Base-by-base conservation (phyloP, 164 flowering plant species). In the Saururus chinensis region DNA sequence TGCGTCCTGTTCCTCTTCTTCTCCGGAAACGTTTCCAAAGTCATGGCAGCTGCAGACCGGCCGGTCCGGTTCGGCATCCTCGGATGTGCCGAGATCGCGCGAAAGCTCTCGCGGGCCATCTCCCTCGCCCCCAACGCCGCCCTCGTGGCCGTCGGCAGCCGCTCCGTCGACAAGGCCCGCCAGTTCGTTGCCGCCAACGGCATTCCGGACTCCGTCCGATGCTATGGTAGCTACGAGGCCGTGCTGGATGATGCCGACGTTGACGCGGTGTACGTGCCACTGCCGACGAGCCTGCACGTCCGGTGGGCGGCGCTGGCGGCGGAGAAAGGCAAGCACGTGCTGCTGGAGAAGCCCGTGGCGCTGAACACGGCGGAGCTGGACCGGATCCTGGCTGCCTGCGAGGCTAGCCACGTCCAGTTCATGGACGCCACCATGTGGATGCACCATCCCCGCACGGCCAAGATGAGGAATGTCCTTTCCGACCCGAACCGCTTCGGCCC, bases 401-500 rank as follows among this genome's bases (percentile, higher is more conserved):
- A 80, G 14, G 58, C 69, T 12, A 80, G 71, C 41, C 84, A 87
- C 0, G 86, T 87, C 35, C 95, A 85, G 75, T 70, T 85, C 67
- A 85, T 87, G 95, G 95, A 87, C 66, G 82, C 78, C 0, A 87
- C 95, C 37, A 81, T 81, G 88, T 85, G 90, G 95, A 77, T 87
- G 82, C 95, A 87, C 66, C 75, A 84, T 51, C 90, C 88, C 19
- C 57, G 93, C 68, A 83, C 93, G 16, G 72, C 75, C 1, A 71
- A 66, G 72, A 84, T 87, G 89, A 65, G 30, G 57, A 81, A 81
- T 40, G 73, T 79, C 25, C 63, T 87, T 49, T 66, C 68, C 19
- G 80, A 87, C 66, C 0, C 73, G 9, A 19, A 66, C n/a, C 70
- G 66, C 10, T 84, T 84, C 53, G 93, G 93, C 1, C 66, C 77